Base-by-base conservation (phyloP, 2,329 filamentous ascomycete genomes). In the Microthyrium microscopicum region DNA sequence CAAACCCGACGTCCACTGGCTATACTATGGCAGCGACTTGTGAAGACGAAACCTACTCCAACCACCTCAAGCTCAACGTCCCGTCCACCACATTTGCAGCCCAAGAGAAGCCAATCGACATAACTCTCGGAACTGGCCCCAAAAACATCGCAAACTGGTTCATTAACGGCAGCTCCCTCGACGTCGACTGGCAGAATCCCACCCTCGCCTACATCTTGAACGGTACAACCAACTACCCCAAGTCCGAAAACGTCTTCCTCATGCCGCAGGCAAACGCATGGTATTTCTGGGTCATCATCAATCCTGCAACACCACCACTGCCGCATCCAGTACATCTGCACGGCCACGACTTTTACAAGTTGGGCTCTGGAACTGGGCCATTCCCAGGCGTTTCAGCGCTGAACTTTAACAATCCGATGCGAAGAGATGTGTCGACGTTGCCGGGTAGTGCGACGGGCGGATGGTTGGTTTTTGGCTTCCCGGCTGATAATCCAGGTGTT, bases 121-220 rank as follows among this genome's bases (percentile, higher is more conserved):
- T 49, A 51, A 5, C 51, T 47, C 18, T 54, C 41, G n/a, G n/a
- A n/a, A n/a, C n/a, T n/a, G n/a, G n/a, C n/a, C 17, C 46, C 49
- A 5, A n/a, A 24, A 11, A 29, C 12, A n/a, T 42, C 31, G n/a
- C 36, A 16, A 22, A 26, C 16, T 29, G 37, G 40, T 17, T 41
- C 42, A 19, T 54, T 11, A 26, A 30, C 26, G 36, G 36, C 13
- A 31, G 13, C 11, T 4, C 34, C 7, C 31, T 38, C 21, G 20
- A 31, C 9, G 27, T 36, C 8, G 31, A 38, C 16, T 37, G 31
- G 32, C 32, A 15, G 6, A 16, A 22, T 13, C 35, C 35, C 8
- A 34, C 19, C 0, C 37, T 48, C 11, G 48, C 51, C 29, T 45
- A 60, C 21, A 26, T 53, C 9, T 42, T 49, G 19, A 49, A 51